These are phyloP conservation scores for Eucalyptus erythrocorys DNA, from an alignment of 345 rosid genomes.

Conservation along the genomic window DNA sequence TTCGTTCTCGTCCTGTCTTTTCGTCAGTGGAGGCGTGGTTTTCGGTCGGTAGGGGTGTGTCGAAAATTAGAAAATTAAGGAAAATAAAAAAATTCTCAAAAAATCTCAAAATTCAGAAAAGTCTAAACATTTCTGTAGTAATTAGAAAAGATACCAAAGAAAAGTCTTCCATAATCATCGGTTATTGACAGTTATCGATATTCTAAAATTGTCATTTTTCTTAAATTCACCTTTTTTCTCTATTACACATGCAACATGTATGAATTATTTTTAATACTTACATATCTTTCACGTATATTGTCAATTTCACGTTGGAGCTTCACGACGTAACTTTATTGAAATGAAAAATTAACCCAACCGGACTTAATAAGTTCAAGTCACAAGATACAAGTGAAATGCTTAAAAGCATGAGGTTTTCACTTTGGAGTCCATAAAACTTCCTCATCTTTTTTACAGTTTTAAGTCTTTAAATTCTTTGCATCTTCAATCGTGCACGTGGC, in stretches of 20 bases:
- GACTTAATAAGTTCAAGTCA: neutral
- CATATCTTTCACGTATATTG: neutral
- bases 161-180: no score
- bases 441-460: neutral
- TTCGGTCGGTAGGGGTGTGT: no score
- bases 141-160: no score
- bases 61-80: no score
- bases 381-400: neutral
- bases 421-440: neutral
- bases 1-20: no score
- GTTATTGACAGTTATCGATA: rapidly evolving
- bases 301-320: neutral
- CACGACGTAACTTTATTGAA: neutral
- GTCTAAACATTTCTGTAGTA: no score
- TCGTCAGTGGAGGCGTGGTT: no score
- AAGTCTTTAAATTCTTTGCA: neutral
- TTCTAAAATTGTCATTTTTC: neutral
- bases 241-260: neutral
- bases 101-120: no score
- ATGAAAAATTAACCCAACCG: neutral
- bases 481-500: neutral
- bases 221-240: neutral
- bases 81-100: no score
- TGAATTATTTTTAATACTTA: neutral
- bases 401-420: neutral